Evolutionary conservation across 306 rosid species (phyloP).

Genomic region (Rosa rugosa): DNA sequence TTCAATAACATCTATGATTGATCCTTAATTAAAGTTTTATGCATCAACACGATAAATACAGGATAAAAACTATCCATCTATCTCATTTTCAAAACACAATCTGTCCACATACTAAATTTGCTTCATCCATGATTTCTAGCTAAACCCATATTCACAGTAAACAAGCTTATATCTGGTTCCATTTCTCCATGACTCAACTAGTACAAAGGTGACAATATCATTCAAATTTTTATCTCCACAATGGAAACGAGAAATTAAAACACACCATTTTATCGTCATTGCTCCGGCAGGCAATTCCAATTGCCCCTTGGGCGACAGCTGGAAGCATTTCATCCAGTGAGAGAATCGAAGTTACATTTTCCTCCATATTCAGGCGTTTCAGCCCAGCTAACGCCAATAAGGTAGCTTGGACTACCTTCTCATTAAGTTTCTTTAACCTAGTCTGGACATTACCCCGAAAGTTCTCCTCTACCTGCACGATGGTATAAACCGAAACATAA

Average conservation of each 20-base stretch:
- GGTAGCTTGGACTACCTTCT: constrained; percentile 95
- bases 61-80: neutral
- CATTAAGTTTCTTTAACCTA: constrained; percentile 72
- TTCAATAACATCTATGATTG: neutral
- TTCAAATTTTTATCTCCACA: neutral
- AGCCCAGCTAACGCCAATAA: constrained; percentile 93
- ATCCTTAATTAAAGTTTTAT: neutral
- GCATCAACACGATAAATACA: neutral
- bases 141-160: neutral
- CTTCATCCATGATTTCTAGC: neutral
- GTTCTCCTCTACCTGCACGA: constrained; percentile 77
- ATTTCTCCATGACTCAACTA: constrained; percentile 1
- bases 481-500: constrained; percentile 16
- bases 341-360: constrained; percentile 50
- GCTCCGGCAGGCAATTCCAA: constrained; percentile 62
- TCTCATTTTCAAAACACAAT: neutral
- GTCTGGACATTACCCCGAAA: constrained; percentile 96
- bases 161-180: neutral
- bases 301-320: constrained; percentile 70
- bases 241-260: neutral
- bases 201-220: neutral
- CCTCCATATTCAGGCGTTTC: constrained; percentile 68
- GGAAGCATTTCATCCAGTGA: constrained; percentile 65
- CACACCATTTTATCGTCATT: constrained; percentile 72
- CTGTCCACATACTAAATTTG: neutral